Percentiles rank a stretch among this genome's conserved stretches.
Evolutionary conservation across 2,329 filamentous ascomycete species (phyloP).

Genomic region (Fusarium brevicatenulatum): DNA sequence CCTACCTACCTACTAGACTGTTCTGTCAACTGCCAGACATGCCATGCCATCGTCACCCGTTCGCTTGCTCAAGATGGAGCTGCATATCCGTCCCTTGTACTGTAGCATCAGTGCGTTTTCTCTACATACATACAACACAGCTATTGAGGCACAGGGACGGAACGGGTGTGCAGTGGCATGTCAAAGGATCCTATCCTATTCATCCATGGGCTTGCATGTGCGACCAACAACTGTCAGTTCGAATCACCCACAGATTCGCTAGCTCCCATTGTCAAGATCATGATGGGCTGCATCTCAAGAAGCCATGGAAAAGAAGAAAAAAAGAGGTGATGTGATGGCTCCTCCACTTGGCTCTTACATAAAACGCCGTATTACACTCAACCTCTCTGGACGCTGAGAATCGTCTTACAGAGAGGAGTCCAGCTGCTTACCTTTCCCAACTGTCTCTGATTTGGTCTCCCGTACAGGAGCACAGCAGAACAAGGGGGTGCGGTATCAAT

Average conservation of each 20-base stretch:
- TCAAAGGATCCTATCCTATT: slow-evolving; percentile 17
- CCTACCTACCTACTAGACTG: not conserved
- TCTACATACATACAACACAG: not conserved
- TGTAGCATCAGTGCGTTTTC: slow-evolving; percentile 28
- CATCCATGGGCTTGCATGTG: slow-evolving; percentile 13
- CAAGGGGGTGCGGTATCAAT: slow-evolving; percentile 19
- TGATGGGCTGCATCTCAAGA: slow-evolving; percentile 3
- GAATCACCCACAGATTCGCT: slow-evolving; percentile 10
- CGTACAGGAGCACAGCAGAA: not conserved
- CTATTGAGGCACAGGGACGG: slow-evolving; percentile 15
- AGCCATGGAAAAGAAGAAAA: too few species aligned
- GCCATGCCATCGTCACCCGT: not conserved
- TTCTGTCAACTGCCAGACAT: slow-evolving; percentile 5
- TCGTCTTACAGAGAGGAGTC: slow-evolving; percentile 1
- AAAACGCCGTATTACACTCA: slow-evolving; percentile 26
- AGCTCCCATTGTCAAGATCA: slow-evolving; percentile 10
- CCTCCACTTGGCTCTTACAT: slow-evolving; percentile 24
- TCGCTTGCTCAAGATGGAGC: slow-evolving; percentile 29
- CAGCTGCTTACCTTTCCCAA: slow-evolving; percentile 19
- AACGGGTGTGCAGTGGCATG: slow-evolving; percentile 18
- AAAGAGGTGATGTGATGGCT: not conserved
- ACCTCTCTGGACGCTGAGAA: not conserved
- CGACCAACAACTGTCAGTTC: slow-evolving; percentile 29
- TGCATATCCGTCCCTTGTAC: slow-evolving; percentile 24
- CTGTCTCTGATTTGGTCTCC: not conserved